Percentiles rank a stretch among this genome's conserved stretches.
These are phyloP conservation scores for Fusarium compactum DNA, from an alignment of 2,329 filamentous ascomycete species.

Conservation along the genomic window DNA sequence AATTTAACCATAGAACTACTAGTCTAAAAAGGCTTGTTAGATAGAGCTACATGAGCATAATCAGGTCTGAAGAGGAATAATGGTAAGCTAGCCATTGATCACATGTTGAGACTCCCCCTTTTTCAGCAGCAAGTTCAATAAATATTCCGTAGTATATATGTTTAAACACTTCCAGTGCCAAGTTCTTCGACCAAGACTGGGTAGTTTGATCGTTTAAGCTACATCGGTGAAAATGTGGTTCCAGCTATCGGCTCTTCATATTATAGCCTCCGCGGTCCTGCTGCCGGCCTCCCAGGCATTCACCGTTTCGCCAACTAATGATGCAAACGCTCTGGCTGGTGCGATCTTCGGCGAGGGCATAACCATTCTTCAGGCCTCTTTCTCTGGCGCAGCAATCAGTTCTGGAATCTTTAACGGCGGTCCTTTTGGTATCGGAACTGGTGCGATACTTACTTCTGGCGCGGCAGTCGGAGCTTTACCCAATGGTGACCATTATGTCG, in stretches of 20 bases:
- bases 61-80: no score
- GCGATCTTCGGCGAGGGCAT: slow-evolving; percentile 10
- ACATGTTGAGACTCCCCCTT: no score
- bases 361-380: not conserved
- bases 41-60: no score
- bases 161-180: no score
- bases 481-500: not conserved
- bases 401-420: slow-evolving; percentile 16
- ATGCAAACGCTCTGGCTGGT: slow-evolving; percentile 1
- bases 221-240: not conserved
- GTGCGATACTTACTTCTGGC: slow-evolving; percentile 20
- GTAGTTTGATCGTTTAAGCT: no score
- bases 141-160: no score
- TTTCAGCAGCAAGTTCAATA: no score
- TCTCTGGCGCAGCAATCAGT: not conserved
- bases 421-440: slow-evolving; percentile 21
- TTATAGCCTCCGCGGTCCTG: not conserved
- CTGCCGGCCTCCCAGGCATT: slow-evolving; percentile 4
- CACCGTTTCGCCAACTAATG: not conserved
- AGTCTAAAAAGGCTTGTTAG: no score
- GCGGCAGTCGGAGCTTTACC: not conserved
- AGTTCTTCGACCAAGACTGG: no score
- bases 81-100: no score
- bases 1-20: no score
- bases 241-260: not conserved